Evolutionary conservation across 2,329 filamentous ascomycete species (phyloP).

Genomic region (Talaromyces islandicus): DNA sequence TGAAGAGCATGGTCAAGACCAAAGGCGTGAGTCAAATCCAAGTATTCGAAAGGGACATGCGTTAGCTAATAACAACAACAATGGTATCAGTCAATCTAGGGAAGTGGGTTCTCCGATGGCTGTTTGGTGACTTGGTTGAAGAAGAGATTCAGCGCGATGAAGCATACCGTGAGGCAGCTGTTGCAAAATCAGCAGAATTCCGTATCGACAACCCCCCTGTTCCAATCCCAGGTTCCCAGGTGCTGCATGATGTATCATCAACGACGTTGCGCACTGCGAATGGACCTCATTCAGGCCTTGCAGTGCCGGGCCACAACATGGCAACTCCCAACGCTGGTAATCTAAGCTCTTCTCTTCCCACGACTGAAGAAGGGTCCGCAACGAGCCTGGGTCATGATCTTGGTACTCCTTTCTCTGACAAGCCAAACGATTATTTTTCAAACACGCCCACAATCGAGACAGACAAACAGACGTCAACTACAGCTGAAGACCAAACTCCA

Average conservation of each 20-base stretch:
- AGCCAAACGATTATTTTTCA: slow-evolving; percentile 70
- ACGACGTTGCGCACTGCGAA: slow-evolving; percentile 59
- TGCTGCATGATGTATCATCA: slow-evolving; percentile 1
- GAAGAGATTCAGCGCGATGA: slow-evolving; percentile 84
- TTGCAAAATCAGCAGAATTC: slow-evolving; percentile 55
- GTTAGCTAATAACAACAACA: background rate
- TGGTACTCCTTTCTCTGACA: slow-evolving; percentile 54
- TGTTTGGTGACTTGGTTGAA: slow-evolving; percentile 83
- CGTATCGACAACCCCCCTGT: slow-evolving; percentile 15
- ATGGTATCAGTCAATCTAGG: slow-evolving; percentile 71
- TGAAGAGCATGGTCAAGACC: slow-evolving; percentile 84
- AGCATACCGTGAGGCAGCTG: slow-evolving; percentile 61
- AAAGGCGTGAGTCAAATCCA: slow-evolving; percentile 63
- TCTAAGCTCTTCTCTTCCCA: slow-evolving; percentile 24
- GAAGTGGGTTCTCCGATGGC: slow-evolving; percentile 89
- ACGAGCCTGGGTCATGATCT: slow-evolving; percentile 44
- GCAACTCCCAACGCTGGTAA: slow-evolving; percentile 57
- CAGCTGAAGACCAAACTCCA: slow-evolving; percentile 34
- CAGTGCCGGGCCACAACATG: slow-evolving; percentile 72
- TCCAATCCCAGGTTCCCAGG: slow-evolving; percentile 4
- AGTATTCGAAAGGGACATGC: too few species aligned
- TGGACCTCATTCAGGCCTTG: slow-evolving; percentile 54
- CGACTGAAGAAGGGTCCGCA: slow-evolving; percentile 25
- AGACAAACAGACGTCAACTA: slow-evolving; percentile 46
- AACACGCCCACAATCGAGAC: slow-evolving; percentile 45